Percentiles rank a stretch among this genome's conserved stretches.
Evolutionary conservation across 2,329 filamentous ascomycete species (phyloP).

Genomic region (Nectriaceae sp.): DNA sequence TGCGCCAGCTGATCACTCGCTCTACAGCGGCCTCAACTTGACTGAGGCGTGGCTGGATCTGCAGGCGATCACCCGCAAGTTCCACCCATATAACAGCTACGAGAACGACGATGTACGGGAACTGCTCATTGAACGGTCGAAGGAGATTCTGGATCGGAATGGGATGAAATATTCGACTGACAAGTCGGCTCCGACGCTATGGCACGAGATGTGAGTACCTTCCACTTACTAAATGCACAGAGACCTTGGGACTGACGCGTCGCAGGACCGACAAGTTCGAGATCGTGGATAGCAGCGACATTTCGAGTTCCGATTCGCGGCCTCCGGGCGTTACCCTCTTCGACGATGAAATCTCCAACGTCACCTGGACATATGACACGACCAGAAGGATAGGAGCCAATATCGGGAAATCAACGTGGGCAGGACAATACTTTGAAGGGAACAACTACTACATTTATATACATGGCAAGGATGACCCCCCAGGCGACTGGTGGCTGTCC

Average conservation of each 20-base stretch:
- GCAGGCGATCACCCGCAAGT: constrained; percentile 69
- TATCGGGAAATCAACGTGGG: constrained; percentile 28
- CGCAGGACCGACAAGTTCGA: constrained; percentile 6
- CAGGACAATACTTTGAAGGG: constrained; percentile 82
- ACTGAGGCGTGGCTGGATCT: constrained; percentile 87
- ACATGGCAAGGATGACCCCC: constrained; percentile 73
- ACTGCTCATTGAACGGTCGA: constrained; percentile 73
- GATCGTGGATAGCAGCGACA: not conserved
- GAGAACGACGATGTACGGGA: constrained; percentile 78
- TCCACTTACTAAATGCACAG: not conserved
- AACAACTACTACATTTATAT: constrained; percentile 93
- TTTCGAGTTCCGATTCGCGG: constrained; percentile 5
- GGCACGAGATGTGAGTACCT: constrained; percentile 26
- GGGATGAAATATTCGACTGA: constrained; percentile 49
- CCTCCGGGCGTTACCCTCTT: constrained; percentile 63
- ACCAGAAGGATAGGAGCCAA: constrained; percentile 16
- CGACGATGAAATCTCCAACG: constrained; percentile 77
- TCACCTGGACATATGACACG: constrained; percentile 57
- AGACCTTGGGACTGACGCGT: constrained; percentile 2
- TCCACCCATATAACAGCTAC: constrained; percentile 87
- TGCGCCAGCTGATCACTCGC: constrained; percentile 53
- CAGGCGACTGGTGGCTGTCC: constrained; percentile 72
- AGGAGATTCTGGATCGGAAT: constrained; percentile 68
- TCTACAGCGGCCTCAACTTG: constrained; percentile 69
- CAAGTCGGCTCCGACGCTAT: constrained; percentile 32